phyloP scores from a whole-genome alignment of 352 stramenopile species.

The Plasmopara viticola region DNA sequence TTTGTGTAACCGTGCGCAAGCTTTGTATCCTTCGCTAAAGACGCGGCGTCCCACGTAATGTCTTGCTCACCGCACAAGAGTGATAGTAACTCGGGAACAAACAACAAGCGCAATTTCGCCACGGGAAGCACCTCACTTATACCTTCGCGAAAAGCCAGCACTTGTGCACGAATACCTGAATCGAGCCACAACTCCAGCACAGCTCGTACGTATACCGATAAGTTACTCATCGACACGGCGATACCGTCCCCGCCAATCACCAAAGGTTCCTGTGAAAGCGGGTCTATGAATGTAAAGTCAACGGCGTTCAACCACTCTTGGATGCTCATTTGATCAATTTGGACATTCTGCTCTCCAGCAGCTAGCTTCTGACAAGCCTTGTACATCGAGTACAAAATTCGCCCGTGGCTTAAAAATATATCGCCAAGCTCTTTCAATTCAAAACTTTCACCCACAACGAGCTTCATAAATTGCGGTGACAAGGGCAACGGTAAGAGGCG shows the following conservation, averaged over 20 bases:
- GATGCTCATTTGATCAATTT: conserved; percentile 49
- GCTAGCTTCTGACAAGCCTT: conserved; percentile 29
- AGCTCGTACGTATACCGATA: conserved; percentile 45
- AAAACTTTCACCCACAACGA: conserved; percentile 64
- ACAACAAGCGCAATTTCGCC: conserved; percentile 62
- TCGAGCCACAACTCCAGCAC: conserved; percentile 63
- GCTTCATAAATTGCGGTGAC: conserved; percentile 68
- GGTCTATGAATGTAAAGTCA: conserved; percentile 70
- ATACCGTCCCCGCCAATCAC: conserved; percentile 34
- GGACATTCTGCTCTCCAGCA: conserved; percentile 24
- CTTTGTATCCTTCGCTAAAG: conserved; percentile 64
- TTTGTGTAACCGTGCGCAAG: conserved; percentile 79
- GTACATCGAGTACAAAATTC: conserved; percentile 56
- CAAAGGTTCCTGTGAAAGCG: conserved; percentile 63
- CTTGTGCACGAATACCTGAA: conserved; percentile 53
- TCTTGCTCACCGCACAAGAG: conserved; percentile 71
- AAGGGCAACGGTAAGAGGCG: conserved; percentile 66
- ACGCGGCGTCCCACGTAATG: conserved; percentile 60
- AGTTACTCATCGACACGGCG: conserved; percentile 46
- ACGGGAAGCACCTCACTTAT: conserved; percentile 69
- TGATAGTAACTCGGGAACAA: conserved; percentile 55
- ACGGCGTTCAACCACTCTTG: conserved; percentile 61
- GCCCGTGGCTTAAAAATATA: conserved; percentile 62
- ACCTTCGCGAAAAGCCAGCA: conserved; percentile 69
- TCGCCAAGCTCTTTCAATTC: conserved; percentile 36